Base-by-base conservation (phyloP, 2,329 filamentous ascomycete species). In the Diaporthe sp. region DNA sequence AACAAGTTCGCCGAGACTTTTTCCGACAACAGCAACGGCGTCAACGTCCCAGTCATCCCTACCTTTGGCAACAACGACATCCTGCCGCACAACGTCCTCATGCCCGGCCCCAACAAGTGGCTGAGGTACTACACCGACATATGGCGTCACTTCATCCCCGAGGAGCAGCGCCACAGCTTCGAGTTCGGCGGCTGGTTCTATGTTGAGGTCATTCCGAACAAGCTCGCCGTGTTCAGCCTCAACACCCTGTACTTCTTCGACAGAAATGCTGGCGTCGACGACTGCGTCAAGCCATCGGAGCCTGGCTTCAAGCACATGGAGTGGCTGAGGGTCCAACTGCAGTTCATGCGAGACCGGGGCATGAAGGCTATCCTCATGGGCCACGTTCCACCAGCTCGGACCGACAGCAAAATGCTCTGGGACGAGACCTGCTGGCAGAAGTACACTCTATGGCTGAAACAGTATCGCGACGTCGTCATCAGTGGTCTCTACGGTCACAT, bases 371-470 rank as follows among this genome's bases (percentile, higher is more conserved):
- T 99, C 70, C 85, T 99, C 70, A 97, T 94, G 79, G 96, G 97
- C 2, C 97, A 99, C 83, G 95, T 99, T 5, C 96, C 97, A 1
- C 97, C 97, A 0, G 96, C 96, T 1, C 89, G 96, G 75, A 97
- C 96, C 1, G 89, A 91, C 47, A 93, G 92, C 84, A 98, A 98
- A 86, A 90, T 91, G 79, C 92, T 91, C 76, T 99, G 97, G 97
- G 95, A 98, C 78, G 96, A 98, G 86, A 95, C 94, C 0, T 99
- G 97, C 85, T 99, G 96, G 96, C 96, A 98, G 82, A 98, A 97
- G 82, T 99, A 98, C 83, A 94, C 95, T 0, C 85, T 98, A 5
- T 98, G 96, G 95, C 85, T 96, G 79, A 90, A 92, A 78, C 95
- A 97, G 82, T 99, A 95, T 83, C 93, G 97, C 44, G 97, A 99